Base-by-base conservation (phyloP, 2,329 filamentous ascomycete species). In the Dactylella cylindrospora region DNA sequence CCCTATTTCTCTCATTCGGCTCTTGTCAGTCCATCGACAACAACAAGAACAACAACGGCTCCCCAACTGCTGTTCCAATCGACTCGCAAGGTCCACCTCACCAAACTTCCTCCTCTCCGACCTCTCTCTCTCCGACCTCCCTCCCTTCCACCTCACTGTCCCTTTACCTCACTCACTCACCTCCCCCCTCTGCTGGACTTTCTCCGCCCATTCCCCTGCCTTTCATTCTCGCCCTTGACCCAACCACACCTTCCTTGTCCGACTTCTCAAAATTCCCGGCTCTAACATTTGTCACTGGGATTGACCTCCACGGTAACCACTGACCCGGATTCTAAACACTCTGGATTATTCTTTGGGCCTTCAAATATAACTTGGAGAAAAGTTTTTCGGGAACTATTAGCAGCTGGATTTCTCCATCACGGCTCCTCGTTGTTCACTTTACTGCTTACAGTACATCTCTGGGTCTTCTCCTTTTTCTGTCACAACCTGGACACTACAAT, bases 251-350 rank as follows among this genome's bases (percentile, higher is more conserved):
- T 43, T 52, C 31, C 43, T 62, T 54, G 49, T 62, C 26, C 57
- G 23, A 54, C 57, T 49, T 43, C 47, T 35, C 15, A 44, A 44
- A 49, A 38, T 36, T 47, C 33, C 36, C 49, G n/a, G n/a, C n/a
- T n/a, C n/a, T n/a, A n/a, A n/a, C n/a, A n/a, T n/a, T n/a, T n/a
- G n/a, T n/a, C n/a, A n/a, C n/a, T n/a, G n/a, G n/a, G n/a, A n/a
- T n/a, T n/a, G n/a, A n/a, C n/a, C n/a, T n/a, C n/a, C n/a, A n/a
- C n/a, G n/a, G n/a, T n/a, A n/a, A n/a, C n/a, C n/a, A n/a, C n/a
- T n/a, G n/a, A n/a, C n/a, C n/a, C n/a, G n/a, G n/a, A n/a, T n/a
- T n/a, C n/a, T n/a, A n/a, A n/a, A n/a, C n/a, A n/a, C n/a, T n/a
- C n/a, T n/a, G n/a, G n/a, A n/a, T n/a, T n/a, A n/a, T n/a, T n/a